Conservation (phyloP, 495 filamentous ascomycete genomes). For the Lophiostoma macrostomum region DNA sequence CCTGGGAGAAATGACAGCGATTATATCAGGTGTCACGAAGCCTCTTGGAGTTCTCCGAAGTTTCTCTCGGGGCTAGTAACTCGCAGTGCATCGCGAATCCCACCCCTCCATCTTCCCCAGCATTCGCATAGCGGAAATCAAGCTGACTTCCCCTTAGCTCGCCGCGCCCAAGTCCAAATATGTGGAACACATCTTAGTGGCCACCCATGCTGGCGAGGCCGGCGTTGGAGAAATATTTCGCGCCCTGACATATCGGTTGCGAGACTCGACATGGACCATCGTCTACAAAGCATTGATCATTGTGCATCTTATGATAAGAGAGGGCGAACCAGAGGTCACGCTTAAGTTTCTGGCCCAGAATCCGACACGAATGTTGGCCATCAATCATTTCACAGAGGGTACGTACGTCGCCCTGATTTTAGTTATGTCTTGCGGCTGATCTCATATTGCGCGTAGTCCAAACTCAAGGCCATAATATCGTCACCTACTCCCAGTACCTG, state of each 20-base stretch:
- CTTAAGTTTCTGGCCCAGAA: conserved; percentile 80
- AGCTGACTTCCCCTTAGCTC: conserved; percentile 52
- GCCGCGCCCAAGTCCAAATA: conserved; percentile 99
- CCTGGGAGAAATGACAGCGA: too few relatives aligned
- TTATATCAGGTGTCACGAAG: too few relatives aligned
- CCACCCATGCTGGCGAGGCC: conserved; percentile 90
- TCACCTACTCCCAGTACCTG: conserved; percentile 86
- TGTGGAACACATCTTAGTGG: conserved; percentile 95
- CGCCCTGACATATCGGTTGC: conserved; percentile 78
- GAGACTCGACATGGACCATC: conserved; percentile 96
- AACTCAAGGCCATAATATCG: conserved; percentile 91
- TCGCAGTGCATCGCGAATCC: neutral
- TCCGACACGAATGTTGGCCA: conserved; percentile 70
- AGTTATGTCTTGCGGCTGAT: too few relatives aligned
- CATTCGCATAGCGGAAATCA: conserved; percentile 1
- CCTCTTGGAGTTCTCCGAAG: too few relatives aligned
- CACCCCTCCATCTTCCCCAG: neutral
- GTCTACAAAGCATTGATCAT: conserved; percentile 96
- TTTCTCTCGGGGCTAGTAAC: too few relatives aligned
- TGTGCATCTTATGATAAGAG: conserved; percentile 93
- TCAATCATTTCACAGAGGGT: conserved; percentile 92
- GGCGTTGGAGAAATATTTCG: conserved; percentile 96
- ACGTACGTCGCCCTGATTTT: conserved; percentile 40
- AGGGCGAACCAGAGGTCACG: conserved; percentile 87
- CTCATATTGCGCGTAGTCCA: conserved; percentile 59